Evolutionary conservation across 495 filamentous ascomycete species (phyloP), one percentile per base, ranked within the genome.

Genomic region (Bathelium albidoporum): DNA sequence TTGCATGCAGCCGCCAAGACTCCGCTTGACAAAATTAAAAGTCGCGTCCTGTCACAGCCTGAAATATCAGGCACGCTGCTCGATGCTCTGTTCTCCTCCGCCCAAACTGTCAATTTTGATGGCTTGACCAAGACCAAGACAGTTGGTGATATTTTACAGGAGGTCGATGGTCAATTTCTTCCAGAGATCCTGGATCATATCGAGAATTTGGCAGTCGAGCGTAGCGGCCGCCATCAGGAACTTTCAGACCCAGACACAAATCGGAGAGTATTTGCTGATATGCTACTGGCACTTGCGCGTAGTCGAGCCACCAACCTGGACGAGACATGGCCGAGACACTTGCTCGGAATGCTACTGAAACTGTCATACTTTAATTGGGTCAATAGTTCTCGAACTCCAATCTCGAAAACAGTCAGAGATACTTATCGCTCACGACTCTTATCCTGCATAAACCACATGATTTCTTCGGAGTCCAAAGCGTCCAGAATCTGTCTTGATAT

Each of bases 121-220:
- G 83, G 88, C 32, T 76, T 86, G 22, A 96, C 91, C 7, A 96
- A 89, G 72, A 90, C 88, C 0, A 96, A 96, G 77, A 95, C 89
- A 0, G 75, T 96, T 0, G 89, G 92, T 66, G 86, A 82, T 65
- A 78, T 96, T 2, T 73, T 96, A 2, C 77, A 82, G 45, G 76
- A 81, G 59, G 83, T 86, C 1, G 83, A 86, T 65, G 73, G 79
- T 24, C 71, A 78, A 5, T 74, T 53, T 43, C 45, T 77, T 11
- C 43, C 49, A 0, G 65, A 73, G 7, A 80, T 82, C 45, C 73
- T 82, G n/a, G 72, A 75, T 45, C 62, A 73, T 26, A 72, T 86
- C 18, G 66, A 79, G 36, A 72, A 78, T 24, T 70, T 80, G 20
- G 73, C 81, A 5, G 20, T 73, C 14, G 62, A 69, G 9, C 78